Evolutionary conservation across 805 yeast genomes (phyloP), one percentile per base, ranked within the genome.

Genomic region (Nematodospora valgi): DNA sequence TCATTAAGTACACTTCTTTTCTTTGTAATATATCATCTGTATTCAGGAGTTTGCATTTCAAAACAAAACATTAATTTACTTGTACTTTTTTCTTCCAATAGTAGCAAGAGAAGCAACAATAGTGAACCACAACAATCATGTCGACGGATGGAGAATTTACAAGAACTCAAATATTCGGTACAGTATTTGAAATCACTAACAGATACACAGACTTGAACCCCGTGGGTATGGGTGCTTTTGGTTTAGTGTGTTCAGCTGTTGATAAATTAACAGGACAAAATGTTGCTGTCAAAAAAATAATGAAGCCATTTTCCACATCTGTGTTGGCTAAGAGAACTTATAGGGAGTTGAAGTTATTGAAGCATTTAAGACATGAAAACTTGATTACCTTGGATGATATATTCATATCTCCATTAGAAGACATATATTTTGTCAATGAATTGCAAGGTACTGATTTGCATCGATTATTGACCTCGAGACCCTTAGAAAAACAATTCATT

Each of bases 191-290:
- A 61, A 86, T 88, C 45, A 89, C 97, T 27, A 80, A 78, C 51
- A 67, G 96, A 46, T 93, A 93, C 64, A 76, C 86, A 4, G 96
- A 91, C 54, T 72, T 93, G 43, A 91, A 88, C 54, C 98, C 99
- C 2, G 96, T 93, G 33, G 99, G 99, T 0, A 93, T 93, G 99
- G 99, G 99, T 17, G 98, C 98, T 6, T 93, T 93, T 58, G 99
- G 99, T 4, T 73, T 93, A 13, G 99, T 93, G 25, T 93, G 98
- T 46, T 87, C 96, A 6, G 99, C 98, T 1, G 78, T 82, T 38
- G 98, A 93, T 62, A 86, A 82, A 48, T 74, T 89, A 41, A 88
- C 96, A 0, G 80, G 78, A 36, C 96, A 89, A 59, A 86, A 83
- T 47, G 98, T 93, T 23, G 99, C 99, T 31, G 93, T 93, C 42